Evolutionary conservation across 2,329 filamentous ascomycete genomes (phyloP), one percentile per base, ranked within the genome.

Genomic region (Colletotrichum noveboracense): DNA sequence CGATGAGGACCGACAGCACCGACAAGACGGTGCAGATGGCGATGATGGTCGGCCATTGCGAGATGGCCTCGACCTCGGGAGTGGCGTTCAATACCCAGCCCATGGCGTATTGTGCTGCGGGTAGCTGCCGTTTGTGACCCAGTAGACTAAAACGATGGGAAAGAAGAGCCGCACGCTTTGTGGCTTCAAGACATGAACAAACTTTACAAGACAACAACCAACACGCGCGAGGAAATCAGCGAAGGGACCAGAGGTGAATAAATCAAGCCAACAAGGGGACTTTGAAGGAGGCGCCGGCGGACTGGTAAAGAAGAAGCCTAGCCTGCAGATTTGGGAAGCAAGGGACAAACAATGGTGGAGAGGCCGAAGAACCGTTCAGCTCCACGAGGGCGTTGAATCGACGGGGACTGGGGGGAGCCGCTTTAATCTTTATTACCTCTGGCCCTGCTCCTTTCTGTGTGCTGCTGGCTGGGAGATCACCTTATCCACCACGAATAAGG

Each of bases 61-160:
- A 91, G 71, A 82, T 77, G 24, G 80, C 83, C 61, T 90, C 83
- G 28, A 90, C 82, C 78, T 87, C 86, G 8, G 86, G 82, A 9
- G 87, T 82, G 66, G 87, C 88, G 82, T 90, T 86, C 58, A 86
- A 78, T 61, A 91, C 88, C 89, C 88, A 91, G 71, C 82, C 84
- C 88, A 90, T 90, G 24, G 62, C 80, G 72, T 77, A 62, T 62
- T 7, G 8, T 24, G 13, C 24, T 34, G 34, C 28, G 24, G 55
- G 34, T 30, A 58, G 32, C 56, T 43, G 28, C 21, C 34, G 21
- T 36, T 28, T 60, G 10, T 16, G 43, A 70, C 21, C 28, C 52
- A 60, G 30, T 30, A 38, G 14, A 48, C 62, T 48, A n/a, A 13
- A n/a, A 9, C 34, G 21, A 48, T 30, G 9, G 38, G 38, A n/a